Evolutionary conservation across 2,329 filamentous ascomycete species (phyloP).

Genomic region (Huntiella bhutanensis): DNA sequence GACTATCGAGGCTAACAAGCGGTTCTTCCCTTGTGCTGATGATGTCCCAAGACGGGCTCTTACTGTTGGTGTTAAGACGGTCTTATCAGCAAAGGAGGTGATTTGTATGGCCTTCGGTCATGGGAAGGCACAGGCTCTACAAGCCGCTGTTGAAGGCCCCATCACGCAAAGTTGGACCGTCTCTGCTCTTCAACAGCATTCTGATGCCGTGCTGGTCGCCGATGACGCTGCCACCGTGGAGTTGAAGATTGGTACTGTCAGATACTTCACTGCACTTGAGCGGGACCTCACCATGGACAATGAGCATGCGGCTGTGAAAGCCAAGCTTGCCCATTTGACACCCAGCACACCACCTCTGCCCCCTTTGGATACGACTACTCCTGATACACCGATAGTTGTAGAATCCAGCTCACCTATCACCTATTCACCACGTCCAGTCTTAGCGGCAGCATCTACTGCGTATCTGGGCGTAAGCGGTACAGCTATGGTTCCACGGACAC

Average conservation of each 20-base stretch:
- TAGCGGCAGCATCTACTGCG: not conserved
- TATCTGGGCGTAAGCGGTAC: not conserved
- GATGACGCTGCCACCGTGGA: slow-evolving; percentile 64
- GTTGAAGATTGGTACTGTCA: slow-evolving; percentile 53
- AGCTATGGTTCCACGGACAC: slow-evolving; percentile 20
- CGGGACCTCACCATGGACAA: slow-evolving; percentile 38
- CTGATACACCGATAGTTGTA: slow-evolving; percentile 21
- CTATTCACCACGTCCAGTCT: not conserved
- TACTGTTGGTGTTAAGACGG: slow-evolving; percentile 69
- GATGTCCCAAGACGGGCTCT: slow-evolving; percentile 70
- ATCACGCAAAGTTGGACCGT: slow-evolving; percentile 87
- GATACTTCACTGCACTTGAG: slow-evolving; percentile 57
- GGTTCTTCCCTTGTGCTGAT: slow-evolving; percentile 52
- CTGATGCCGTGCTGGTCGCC: slow-evolving; percentile 63
- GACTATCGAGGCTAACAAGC: slow-evolving; percentile 67
- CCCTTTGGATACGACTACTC: slow-evolving; percentile 14
- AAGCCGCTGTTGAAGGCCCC: slow-evolving; percentile 62
- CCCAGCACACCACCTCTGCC: slow-evolving; percentile 1
- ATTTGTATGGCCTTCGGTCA: slow-evolving; percentile 67
- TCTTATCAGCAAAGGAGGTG: slow-evolving; percentile 64
- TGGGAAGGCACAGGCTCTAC: slow-evolving; percentile 62
- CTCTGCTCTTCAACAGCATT: slow-evolving; percentile 62
- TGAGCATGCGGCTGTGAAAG: slow-evolving; percentile 29
- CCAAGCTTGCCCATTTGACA: slow-evolving; percentile 22
- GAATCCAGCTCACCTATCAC: slow-evolving; percentile 22